A percentile compares a stretch with the other conserved stretches of the same genome.
Conservation (phyloP, 2,329 filamentous ascomycete species). For the Fusarium agapanthi region DNA sequence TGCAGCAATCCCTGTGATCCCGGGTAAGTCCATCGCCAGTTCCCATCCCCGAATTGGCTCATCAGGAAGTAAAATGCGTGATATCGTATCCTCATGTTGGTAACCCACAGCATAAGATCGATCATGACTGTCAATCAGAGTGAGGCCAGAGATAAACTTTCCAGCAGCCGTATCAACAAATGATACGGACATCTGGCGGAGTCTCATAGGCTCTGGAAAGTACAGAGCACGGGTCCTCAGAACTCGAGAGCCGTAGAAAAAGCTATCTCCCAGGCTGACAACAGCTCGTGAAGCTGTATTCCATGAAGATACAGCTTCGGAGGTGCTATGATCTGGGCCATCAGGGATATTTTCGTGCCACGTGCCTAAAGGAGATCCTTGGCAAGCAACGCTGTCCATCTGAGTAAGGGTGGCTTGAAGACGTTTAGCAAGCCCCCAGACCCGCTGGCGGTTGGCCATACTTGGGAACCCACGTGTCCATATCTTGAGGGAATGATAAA, state of each 20-base stretch:
- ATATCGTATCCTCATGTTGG: neutral
- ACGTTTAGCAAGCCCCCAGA: neutral
- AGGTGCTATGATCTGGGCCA: rapidly evolving
- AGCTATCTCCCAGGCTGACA: rapidly evolving
- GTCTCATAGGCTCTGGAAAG: neutral
- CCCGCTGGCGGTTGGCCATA: constrained; percentile 13
- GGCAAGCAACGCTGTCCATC: neutral
- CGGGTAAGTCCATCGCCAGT: neutral
- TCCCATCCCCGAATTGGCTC: neutral
- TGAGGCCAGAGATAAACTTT: constrained; percentile 11
- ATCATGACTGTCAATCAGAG: neutral
- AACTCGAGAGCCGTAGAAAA: neutral
- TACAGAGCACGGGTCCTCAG: neutral
- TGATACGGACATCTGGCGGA: constrained; percentile 5
- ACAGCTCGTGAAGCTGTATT: neutral
- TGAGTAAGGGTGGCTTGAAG: neutral
- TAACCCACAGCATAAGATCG: neutral
- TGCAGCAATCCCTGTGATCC: neutral
- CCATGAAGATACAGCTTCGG: rapidly evolving
- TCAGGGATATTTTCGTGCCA: neutral
- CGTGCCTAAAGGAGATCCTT: neutral
- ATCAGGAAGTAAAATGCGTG: neutral
- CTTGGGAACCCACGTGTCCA: neutral
- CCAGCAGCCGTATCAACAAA: neutral
- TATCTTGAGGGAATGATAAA: neutral